Base-by-base conservation (phyloP, 208 protist species). In the Leishmania major region DNA sequence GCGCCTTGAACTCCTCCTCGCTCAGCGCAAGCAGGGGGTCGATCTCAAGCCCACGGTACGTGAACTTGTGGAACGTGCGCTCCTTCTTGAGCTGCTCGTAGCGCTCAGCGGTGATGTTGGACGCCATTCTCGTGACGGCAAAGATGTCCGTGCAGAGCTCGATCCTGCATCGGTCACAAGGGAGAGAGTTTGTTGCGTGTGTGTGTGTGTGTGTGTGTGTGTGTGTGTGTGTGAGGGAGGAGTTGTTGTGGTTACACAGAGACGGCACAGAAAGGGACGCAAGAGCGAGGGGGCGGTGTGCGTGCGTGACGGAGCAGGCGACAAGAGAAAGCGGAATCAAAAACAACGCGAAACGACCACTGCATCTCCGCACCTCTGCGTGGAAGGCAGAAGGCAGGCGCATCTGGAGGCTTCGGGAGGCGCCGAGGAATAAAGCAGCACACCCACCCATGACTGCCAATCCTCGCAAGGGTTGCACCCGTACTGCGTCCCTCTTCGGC, bases 31-130 rank as follows among this genome's bases (percentile, higher is more conserved):
- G 92, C 67, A 99, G 93, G 72, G 96, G 92, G 81, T 99, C 98
- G 79, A 99, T 95, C 83, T 99, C 96, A 77, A 99, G 89, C 64
- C 99, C 98, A 86, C 97, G 93, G 97, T 95, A 99, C 78, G 96
- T 95, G 96, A 99, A 99, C 96, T 99, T 99, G 91, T 99, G 95
- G 98, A 99, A 99, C 75, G 98, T 98, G 82, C 98, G 97, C 95
- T 98, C 97, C 95, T 99, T 99, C 91, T 98, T 98, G 67, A 97
- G 96, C 91, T 98, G 84, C 88, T 96, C 96, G 83, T 97, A 98
- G 79, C 90, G 88, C 90, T 97, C 94, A 75, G 89, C 86, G 47
- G 92, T 92, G 88, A 97, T 95, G 89, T 94, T 93, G 45, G 89
- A 86, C 59, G 91, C 77, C 93, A 95, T 40, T 96, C 69, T 77